phyloP scores from a whole-genome alignment of 768 basidiomycete genomes.

The Termitomyces sp. region DNA sequence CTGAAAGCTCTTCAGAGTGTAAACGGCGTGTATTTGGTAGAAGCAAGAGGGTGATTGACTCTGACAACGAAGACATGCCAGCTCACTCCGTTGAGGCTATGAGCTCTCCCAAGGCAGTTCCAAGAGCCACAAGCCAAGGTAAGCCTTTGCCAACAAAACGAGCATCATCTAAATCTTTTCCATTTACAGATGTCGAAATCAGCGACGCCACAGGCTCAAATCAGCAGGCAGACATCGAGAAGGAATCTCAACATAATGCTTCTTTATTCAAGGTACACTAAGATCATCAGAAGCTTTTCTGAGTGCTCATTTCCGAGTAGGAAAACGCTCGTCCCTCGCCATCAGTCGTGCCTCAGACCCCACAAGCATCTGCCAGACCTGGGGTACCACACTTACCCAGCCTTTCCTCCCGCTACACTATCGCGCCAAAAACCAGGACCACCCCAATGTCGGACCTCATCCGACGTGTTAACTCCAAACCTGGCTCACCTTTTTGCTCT shows the following conservation, averaged over 20 bases:
- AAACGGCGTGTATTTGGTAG: slow-evolving; percentile 13
- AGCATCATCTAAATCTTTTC: neutral
- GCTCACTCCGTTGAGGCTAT: neutral
- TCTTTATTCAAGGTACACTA: slow-evolving; percentile 19
- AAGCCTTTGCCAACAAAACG: neutral
- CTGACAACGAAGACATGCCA: slow-evolving; percentile 29
- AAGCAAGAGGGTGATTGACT: slow-evolving; percentile 24
- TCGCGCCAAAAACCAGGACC: slow-evolving; percentile 46
- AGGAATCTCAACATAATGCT: neutral
- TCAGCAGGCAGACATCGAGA: slow-evolving; percentile 1
- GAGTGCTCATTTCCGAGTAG: slow-evolving; percentile 15
- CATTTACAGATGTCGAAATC: neutral
- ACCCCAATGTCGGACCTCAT: slow-evolving; percentile 78
- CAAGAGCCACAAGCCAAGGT: slow-evolving; percentile 13
- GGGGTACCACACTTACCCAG: slow-evolving; percentile 17
- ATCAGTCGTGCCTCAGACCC: slow-evolving; percentile 7
- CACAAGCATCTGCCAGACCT: slow-evolving; percentile 12
- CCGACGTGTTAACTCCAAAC: slow-evolving; percentile 63
- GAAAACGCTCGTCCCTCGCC: slow-evolving; percentile 24
- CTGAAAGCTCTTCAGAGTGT: neutral
- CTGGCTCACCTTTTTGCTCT: slow-evolving; percentile 55
- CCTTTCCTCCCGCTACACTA: slow-evolving; percentile 38
- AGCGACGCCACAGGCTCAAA: slow-evolving; percentile 2
- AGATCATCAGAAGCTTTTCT: neutral
- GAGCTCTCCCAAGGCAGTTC: slow-evolving; percentile 3